These are phyloP conservation scores for Nigrospora oryzae DNA, from an alignment of 2,329 filamentous ascomycete genomes.

Conservation along the genomic window DNA sequence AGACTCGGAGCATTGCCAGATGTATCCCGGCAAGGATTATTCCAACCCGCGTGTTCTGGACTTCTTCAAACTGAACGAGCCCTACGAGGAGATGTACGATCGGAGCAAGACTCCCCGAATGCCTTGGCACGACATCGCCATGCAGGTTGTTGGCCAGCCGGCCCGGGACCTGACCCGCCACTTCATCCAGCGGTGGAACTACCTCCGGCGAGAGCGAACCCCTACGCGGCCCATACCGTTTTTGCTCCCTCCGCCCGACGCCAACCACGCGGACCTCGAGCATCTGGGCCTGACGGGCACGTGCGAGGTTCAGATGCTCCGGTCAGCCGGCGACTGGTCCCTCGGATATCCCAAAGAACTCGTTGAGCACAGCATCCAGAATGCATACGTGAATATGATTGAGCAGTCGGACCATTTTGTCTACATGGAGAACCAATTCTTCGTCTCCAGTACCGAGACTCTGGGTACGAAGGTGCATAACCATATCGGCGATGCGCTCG, in stretches of 20 bases:
- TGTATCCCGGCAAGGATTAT: conserved; percentile 98
- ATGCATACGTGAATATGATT: conserved; percentile 90
- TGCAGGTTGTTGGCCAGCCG: conserved; percentile 96
- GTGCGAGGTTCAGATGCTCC: conserved; percentile 91
- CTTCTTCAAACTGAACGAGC: conserved; percentile 86
- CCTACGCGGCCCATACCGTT: conserved; percentile 91
- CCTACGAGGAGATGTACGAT: conserved; percentile 99
- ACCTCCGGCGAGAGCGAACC: conserved; percentile 84
- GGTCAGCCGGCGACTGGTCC: conserved; percentile 87
- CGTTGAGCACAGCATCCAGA: conserved; percentile 91
- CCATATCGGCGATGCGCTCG: conserved; percentile 86
- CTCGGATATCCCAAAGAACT: conserved; percentile 66
- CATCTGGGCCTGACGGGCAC: conserved; percentile 83
- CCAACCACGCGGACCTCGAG: conserved; percentile 76
- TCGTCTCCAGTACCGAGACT: conserved; percentile 86
- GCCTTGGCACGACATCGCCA: conserved; percentile 97
- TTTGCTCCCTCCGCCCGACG: conserved; percentile 86
- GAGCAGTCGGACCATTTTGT: conserved; percentile 94
- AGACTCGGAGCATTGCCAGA: conserved; percentile 88
- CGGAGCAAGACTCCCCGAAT: conserved; percentile 80
- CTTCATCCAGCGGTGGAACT: conserved; percentile 98
- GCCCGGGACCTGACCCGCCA: conserved; percentile 89
- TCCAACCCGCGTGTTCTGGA: conserved; percentile 94
- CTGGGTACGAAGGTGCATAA: conserved; percentile 85
- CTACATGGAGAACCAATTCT: conserved; percentile 99